Conservation (phyloP, 371 early-diverging fungal genomes). For the Ordospora pajunii region DNA sequence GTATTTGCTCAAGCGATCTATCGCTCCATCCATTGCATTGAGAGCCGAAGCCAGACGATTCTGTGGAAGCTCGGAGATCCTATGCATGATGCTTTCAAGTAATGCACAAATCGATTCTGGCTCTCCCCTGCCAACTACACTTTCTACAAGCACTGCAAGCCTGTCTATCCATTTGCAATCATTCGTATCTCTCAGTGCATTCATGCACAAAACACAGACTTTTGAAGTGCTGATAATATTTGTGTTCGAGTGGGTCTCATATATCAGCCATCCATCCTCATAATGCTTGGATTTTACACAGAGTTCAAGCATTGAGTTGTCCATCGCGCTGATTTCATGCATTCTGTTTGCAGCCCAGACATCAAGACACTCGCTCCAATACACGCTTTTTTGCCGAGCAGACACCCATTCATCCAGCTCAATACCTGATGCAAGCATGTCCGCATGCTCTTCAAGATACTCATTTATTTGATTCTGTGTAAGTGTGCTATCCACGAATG, state of each 20-base stretch:
- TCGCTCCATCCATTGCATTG: neutral
- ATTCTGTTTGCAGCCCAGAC: slow-evolving; percentile 44
- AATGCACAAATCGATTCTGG: neutral
- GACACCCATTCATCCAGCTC: slow-evolving; percentile 24
- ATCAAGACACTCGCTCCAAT: slow-evolving; percentile 43
- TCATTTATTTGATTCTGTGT: neutral
- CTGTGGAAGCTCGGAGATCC: neutral
- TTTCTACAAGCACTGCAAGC: slow-evolving; percentile 1
- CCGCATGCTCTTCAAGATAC: neutral
- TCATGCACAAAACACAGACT: neutral
- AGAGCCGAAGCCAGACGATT: neutral
- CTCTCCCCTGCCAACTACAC: neutral
- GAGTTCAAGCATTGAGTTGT: slow-evolving; percentile 53
- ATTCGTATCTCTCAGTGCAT: neutral
- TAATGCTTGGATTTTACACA: slow-evolving; percentile 47
- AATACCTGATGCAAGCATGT: neutral
- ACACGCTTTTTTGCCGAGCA: slow-evolving; percentile 2
- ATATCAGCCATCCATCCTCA: slow-evolving; percentile 57
- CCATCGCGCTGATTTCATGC: slow-evolving; percentile 14
- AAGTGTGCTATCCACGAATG: neutral
- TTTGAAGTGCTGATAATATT: neutral
- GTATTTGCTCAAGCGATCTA: neutral
- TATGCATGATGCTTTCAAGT: neutral
- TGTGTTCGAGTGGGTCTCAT: neutral
- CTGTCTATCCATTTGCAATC: slow-evolving; percentile 15